phyloP scores from a whole-genome alignment of 257 asterid genomes.

The Penstemon newberryi region DNA sequence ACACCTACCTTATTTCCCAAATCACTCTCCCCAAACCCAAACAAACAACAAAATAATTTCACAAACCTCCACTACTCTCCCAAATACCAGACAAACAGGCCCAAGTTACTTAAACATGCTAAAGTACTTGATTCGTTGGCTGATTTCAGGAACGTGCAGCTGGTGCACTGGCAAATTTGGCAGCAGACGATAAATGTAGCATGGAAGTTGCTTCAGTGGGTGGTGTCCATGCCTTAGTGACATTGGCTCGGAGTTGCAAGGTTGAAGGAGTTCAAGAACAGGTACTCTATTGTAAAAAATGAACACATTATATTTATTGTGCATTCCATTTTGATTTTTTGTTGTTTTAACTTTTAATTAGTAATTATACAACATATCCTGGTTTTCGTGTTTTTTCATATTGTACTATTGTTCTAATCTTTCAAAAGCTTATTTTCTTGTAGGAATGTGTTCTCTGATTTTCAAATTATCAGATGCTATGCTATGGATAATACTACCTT shows the following conservation, averaged over 20 bases:
- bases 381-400: not conserved
- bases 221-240: conserved; percentile 78
- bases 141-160: conserved; percentile 83
- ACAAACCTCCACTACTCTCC: too few relatives aligned
- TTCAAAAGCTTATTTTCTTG: not conserved
- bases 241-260: conserved; percentile 69
- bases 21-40: too few relatives aligned
- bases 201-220: conserved; percentile 69
- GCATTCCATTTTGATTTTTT: conserved; percentile 3
- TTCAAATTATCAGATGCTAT: conserved; percentile 21
- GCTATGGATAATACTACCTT: conserved; percentile 3
- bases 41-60: too few relatives aligned
- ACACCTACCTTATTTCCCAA: too few relatives aligned
- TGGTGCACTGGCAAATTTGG: conserved; percentile 89
- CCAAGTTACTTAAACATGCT: conserved; percentile 14
- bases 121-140: conserved; percentile 19
- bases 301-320: conserved; percentile 3
- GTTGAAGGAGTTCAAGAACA: conserved; percentile 92
- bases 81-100: not conserved
- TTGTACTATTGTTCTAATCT: not conserved
- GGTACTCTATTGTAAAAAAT: conserved; percentile 29
- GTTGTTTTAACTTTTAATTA: not conserved
- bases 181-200: conserved; percentile 97
- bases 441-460: not conserved
- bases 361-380: not conserved